Evolutionary conservation across 106 monocot genomes (phyloP).

Genomic region (Platanthera guangdongensis): DNA sequence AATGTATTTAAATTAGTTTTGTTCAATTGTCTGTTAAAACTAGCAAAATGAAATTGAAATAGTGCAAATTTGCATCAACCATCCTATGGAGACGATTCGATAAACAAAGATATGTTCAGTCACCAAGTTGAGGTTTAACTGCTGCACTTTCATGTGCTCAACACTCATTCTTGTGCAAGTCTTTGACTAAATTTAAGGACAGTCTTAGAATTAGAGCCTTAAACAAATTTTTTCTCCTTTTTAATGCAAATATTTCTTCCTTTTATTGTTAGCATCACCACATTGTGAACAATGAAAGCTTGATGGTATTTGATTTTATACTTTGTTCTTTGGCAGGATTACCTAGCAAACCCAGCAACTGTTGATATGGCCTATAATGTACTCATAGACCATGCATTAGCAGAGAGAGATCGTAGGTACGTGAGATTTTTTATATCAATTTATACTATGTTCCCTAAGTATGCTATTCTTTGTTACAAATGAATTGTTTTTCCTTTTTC

Average conservation of each 20-base stretch:
- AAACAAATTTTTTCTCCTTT: neutral
- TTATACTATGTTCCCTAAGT: neutral
- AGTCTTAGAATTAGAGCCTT: neutral
- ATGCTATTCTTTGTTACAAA: neutral
- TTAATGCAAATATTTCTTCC: neutral
- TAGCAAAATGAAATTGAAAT: neutral
- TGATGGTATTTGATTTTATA: neutral
- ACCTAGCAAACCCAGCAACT: slow-evolving; percentile 68
- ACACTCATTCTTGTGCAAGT: neutral
- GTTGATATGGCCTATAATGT: slow-evolving; percentile 86
- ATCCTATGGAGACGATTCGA: too few species aligned
- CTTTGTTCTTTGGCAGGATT: slow-evolving; percentile 51
- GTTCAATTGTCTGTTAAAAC: neutral
- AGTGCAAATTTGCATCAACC: too few species aligned
- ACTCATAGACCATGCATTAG: slow-evolving; percentile 84
- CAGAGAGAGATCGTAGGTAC: slow-evolving; percentile 97
- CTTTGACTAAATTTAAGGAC: neutral
- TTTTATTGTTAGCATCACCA: neutral
- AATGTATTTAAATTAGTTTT: neutral
- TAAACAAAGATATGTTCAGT: too few species aligned
- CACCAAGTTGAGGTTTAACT: neutral
- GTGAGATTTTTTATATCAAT: slow-evolving; percentile 1
- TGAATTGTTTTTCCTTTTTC: neutral
- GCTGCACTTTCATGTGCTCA: slow-evolving; percentile 4
- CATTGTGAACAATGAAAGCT: neutral